Conservation (phyloP, 2,329 filamentous ascomycete species). For the Fulvia fulva region DNA sequence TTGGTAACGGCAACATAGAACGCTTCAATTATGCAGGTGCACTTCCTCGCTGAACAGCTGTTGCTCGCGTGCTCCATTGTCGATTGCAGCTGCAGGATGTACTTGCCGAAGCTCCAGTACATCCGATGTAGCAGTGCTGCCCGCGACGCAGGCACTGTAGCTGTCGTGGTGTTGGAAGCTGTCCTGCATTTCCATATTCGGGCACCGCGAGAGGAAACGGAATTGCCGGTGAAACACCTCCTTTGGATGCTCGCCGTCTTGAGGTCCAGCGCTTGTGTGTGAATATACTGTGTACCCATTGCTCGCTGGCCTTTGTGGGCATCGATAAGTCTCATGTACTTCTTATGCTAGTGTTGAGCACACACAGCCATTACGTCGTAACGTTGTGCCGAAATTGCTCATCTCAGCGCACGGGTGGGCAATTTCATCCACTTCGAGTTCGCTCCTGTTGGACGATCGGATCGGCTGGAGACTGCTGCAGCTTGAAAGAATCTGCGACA, state of each 20-base stretch:
- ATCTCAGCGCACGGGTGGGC: neutral
- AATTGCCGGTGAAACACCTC: no score
- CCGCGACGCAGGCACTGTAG: neutral
- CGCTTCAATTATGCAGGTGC: neutral
- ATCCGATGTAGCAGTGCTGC: neutral
- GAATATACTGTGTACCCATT: neutral
- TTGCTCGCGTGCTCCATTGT: neutral
- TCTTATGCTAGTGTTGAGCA: neutral
- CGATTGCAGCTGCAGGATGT: neutral
- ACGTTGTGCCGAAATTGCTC: neutral
- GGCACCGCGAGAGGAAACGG: no score
- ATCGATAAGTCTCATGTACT: neutral
- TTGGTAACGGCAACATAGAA: neutral
- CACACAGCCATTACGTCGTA: neutral
- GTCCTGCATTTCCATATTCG: no score
- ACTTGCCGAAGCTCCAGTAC: neutral
- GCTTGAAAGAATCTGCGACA: no score
- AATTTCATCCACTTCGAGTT: neutral
- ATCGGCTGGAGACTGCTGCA: no score
- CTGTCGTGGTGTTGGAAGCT: neutral
- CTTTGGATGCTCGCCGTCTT: neutral
- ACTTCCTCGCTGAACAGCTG: neutral
- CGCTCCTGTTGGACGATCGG: no score
- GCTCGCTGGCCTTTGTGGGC: neutral
- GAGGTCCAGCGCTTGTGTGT: neutral